Evolutionary conservation across 306 rosid genomes (phyloP).

Genomic region (Crataegus laevigata): DNA sequence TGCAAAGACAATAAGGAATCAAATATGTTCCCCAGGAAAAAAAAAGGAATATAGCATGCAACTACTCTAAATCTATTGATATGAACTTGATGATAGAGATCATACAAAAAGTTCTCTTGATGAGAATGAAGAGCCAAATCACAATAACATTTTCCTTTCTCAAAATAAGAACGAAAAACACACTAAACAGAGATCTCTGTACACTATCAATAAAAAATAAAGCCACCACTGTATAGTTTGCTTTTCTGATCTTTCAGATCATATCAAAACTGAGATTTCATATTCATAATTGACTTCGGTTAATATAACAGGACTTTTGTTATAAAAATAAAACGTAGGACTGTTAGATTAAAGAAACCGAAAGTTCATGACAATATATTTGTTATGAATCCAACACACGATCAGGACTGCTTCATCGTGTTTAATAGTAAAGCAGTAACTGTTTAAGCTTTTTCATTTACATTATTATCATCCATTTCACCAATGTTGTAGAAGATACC

Average conservation of each 20-base stretch:
- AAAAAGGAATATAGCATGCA: not conserved
- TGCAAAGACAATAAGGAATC: not conserved
- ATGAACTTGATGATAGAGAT: not conserved
- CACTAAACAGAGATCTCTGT: not conserved
- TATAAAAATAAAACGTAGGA: not conserved
- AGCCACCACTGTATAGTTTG: not conserved
- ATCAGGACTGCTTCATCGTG: not conserved
- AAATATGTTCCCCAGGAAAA: too few species aligned
- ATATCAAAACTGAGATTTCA: not conserved
- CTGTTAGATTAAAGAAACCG: not conserved
- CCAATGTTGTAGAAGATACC: slow-evolving; percentile 18
- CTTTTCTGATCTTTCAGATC: not conserved
- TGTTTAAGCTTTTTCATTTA: not conserved
- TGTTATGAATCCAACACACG: not conserved
- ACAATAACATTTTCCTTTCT: not conserved
- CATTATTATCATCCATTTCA: not conserved
- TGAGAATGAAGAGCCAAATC: not conserved
- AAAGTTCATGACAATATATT: not conserved
- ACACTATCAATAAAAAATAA: not conserved
- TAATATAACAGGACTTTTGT: not conserved
- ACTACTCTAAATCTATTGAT: not conserved
- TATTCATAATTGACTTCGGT: not conserved
- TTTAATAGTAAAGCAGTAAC: not conserved
- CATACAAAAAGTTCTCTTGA: not conserved
- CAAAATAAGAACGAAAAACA: too few species aligned